phyloP scores from a whole-genome alignment of 2,329 filamentous ascomycete species.

The Talaromyces sp. region DNA sequence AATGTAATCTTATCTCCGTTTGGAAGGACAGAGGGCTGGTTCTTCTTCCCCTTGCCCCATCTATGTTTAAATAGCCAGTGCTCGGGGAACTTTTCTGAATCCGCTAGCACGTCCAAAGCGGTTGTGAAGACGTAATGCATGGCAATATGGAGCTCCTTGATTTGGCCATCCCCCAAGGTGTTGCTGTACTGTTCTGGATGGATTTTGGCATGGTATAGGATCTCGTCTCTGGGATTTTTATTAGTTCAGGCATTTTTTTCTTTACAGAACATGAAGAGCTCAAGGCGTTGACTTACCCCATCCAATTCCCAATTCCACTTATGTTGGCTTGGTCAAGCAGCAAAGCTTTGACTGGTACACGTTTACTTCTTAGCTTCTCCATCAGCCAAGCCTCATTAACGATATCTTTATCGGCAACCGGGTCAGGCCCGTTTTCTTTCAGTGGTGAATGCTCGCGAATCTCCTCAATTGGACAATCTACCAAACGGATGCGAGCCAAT shows the following conservation, averaged over 20 bases:
- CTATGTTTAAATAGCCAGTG: slow-evolving; percentile 87
- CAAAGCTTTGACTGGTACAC: slow-evolving; percentile 85
- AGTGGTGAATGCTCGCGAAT: slow-evolving; percentile 78
- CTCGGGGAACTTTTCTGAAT: slow-evolving; percentile 80
- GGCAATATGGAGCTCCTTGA: slow-evolving; percentile 69
- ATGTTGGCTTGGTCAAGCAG: slow-evolving; percentile 86
- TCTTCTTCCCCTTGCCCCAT: slow-evolving; percentile 87
- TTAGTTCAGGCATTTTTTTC: too few relatives aligned
- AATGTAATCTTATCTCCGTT: slow-evolving; percentile 84
- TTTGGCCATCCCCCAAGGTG: slow-evolving; percentile 71
- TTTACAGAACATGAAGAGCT: slow-evolving; percentile 1
- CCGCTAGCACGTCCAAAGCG: slow-evolving; percentile 75
- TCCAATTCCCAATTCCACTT: slow-evolving; percentile 96
- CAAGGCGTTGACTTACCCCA: slow-evolving; percentile 59
- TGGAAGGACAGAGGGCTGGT: slow-evolving; percentile 67
- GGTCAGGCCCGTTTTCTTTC: slow-evolving; percentile 91
- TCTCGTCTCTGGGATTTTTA: slow-evolving; percentile 66
- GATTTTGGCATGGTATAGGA: slow-evolving; percentile 83
- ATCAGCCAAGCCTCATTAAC: slow-evolving; percentile 76
- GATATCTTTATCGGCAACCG: slow-evolving; percentile 75
- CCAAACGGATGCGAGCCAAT: slow-evolving; percentile 75
- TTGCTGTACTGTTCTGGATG: slow-evolving; percentile 94
- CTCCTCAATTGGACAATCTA: slow-evolving; percentile 75
- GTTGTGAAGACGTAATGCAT: slow-evolving; percentile 79
- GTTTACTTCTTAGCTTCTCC: slow-evolving; percentile 72